Conservation (phyloP, 164 flowering plant species). For the Dillenia turbinata region DNA sequence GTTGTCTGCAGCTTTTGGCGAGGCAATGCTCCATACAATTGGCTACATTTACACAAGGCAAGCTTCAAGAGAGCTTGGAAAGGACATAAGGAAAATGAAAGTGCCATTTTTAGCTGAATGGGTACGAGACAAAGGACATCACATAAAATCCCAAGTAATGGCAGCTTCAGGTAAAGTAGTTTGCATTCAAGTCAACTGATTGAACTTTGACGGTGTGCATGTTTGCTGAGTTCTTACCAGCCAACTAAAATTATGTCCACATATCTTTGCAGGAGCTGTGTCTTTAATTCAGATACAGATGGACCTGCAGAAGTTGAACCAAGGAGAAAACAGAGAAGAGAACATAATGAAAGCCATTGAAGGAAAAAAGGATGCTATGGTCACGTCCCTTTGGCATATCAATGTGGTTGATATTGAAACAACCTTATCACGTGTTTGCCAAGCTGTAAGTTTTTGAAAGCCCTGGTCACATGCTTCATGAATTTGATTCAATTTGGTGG, state of each 20-base stretch:
- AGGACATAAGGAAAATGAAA: conserved; percentile 59
- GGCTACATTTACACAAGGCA: conserved; percentile 92
- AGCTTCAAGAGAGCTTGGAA: conserved; percentile 85
- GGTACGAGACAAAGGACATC: conserved; percentile 92
- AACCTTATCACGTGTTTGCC: conserved; percentile 75
- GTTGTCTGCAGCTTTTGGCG: conserved; percentile 77
- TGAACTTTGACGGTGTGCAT: neutral
- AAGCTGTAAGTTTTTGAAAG: conserved; percentile 40
- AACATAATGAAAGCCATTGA: conserved; percentile 48
- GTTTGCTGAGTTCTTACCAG: neutral
- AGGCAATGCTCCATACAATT: conserved; percentile 91
- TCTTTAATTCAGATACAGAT: conserved; percentile 67
- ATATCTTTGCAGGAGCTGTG: conserved; percentile 58
- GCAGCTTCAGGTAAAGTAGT: conserved; percentile 74
- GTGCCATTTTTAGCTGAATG: conserved; percentile 95
- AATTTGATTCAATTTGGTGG: neutral
- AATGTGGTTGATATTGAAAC: conserved; percentile 89
- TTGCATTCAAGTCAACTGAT: neutral
- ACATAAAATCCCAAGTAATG: conserved; percentile 74
- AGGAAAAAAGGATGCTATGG: conserved; percentile 68
- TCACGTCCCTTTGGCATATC: conserved; percentile 85
- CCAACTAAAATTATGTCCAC: neutral
- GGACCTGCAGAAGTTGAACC: conserved; percentile 52
- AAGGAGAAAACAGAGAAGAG: conserved; percentile 59
- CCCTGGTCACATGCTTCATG: neutral